Conservation (phyloP, 2,329 filamentous ascomycete species). For the Pseudophaeomoniella oleicola region DNA sequence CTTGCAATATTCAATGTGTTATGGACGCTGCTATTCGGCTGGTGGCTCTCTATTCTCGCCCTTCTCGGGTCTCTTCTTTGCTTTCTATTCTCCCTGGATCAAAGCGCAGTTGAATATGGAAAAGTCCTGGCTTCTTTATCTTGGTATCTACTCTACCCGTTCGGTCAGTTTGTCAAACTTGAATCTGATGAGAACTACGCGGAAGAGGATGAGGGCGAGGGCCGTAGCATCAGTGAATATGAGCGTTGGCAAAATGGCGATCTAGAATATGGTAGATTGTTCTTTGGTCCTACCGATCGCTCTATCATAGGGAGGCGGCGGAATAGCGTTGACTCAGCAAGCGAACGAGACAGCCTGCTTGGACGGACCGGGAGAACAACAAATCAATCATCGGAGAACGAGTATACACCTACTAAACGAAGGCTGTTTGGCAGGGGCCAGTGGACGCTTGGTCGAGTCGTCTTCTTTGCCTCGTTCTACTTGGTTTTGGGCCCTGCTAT, state of each 20-base stretch:
- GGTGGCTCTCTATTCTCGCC: constrained; percentile 79
- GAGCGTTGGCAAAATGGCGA: constrained; percentile 98
- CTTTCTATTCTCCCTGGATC: constrained; percentile 61
- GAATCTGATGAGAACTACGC: constrained; percentile 89
- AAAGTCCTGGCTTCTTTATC: constrained; percentile 71
- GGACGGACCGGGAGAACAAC: constrained; percentile 46
- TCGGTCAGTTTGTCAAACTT: constrained; percentile 87
- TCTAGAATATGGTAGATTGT: constrained; percentile 84
- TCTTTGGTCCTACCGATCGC: constrained; percentile 62
- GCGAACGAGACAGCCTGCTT: constrained; percentile 81
- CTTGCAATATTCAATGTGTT: constrained; percentile 75
- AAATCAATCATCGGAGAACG: constrained; percentile 22
- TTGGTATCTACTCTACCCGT: constrained; percentile 84
- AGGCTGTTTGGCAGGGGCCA: constrained; percentile 86
- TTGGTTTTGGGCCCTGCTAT: constrained; percentile 76
- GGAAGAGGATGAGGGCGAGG: constrained; percentile 89
- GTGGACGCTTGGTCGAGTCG: constrained; percentile 86
- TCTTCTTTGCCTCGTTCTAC: constrained; percentile 96
- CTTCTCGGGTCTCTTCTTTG: constrained; percentile 63
- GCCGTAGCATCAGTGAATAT: constrained; percentile 93
- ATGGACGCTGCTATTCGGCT: constrained; percentile 87
- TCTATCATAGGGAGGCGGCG: constrained; percentile 77
- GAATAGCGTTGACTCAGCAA: constrained; percentile 74
- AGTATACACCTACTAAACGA: constrained; percentile 45
- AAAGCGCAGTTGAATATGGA: constrained; percentile 75